Evolutionary conservation across 2,329 filamentous ascomycete species (phyloP).

Genomic region (Pyricularia sp.): DNA sequence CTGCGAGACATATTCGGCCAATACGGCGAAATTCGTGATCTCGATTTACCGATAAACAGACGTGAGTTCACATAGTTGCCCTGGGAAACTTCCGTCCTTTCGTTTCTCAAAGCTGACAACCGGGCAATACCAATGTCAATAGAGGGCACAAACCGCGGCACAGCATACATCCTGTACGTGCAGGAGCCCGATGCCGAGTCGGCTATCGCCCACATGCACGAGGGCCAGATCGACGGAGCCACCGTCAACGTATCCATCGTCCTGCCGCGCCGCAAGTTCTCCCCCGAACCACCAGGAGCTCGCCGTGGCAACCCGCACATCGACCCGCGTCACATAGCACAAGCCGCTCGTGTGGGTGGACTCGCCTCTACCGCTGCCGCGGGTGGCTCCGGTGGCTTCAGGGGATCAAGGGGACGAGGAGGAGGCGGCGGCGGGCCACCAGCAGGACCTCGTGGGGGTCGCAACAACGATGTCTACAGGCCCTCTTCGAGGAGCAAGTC

Average conservation of each 20-base stretch:
- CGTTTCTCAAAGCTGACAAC: neutral
- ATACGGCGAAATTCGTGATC: slow-evolving; percentile 76
- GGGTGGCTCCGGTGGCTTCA: slow-evolving; percentile 20
- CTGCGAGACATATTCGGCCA: slow-evolving; percentile 84
- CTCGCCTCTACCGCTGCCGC: slow-evolving; percentile 6
- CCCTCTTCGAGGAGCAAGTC: slow-evolving; percentile 45
- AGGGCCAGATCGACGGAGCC: slow-evolving; percentile 83
- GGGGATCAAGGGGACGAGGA: slow-evolving; percentile 27
- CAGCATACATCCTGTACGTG: slow-evolving; percentile 82
- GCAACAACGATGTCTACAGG: slow-evolving; percentile 43
- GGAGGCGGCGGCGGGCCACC: slow-evolving; percentile 23
- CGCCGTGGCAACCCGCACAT: slow-evolving; percentile 49
- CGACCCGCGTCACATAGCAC: slow-evolving; percentile 34
- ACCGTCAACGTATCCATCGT: slow-evolving; percentile 83
- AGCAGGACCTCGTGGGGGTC: slow-evolving; percentile 13
- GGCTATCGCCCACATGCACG: slow-evolving; percentile 95
- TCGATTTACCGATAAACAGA: slow-evolving; percentile 86
- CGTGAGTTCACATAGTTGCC: slow-evolving; percentile 18
- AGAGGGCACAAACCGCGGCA: slow-evolving; percentile 76
- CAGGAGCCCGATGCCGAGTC: slow-evolving; percentile 71
- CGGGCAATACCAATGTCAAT: slow-evolving; percentile 5
- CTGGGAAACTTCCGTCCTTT: slow-evolving; percentile 3
- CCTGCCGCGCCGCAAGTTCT: slow-evolving; percentile 73
- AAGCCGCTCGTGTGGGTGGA: slow-evolving; percentile 3
- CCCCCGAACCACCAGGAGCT: slow-evolving; percentile 65